These are phyloP conservation scores for Lepidium africanum DNA, from an alignment of 345 rosid species.

Conservation along the genomic window DNA sequence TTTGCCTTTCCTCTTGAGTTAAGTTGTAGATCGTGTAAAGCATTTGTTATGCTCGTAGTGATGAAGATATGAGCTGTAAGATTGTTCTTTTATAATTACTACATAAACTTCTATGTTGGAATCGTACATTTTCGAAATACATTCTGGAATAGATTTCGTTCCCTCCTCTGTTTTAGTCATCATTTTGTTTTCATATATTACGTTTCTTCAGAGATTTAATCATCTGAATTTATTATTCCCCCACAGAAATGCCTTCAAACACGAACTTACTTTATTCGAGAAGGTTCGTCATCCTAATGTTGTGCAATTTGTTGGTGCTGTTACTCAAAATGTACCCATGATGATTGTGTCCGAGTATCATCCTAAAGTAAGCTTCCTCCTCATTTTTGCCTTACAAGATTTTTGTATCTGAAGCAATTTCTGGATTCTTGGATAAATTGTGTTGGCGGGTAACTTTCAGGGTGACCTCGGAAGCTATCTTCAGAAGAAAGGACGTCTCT, in stretches of 20 bases:
- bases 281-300: conserved; percentile 97
- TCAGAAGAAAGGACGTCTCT: conserved; percentile 83
- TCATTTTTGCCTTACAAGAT: not conserved
- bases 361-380: conserved; percentile 56
- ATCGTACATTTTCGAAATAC: not conserved
- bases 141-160: not conserved
- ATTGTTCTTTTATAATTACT: not conserved
- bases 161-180: not conserved
- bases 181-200: not conserved
- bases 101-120: not conserved
- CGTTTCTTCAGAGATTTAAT: not conserved
- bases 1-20: not conserved
- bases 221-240: conserved; percentile 1
- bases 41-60: not conserved
- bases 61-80: not conserved
- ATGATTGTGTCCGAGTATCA: conserved; percentile 93
- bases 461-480: conserved; percentile 85
- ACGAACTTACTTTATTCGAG: conserved; percentile 82
- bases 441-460: conserved; percentile 31
- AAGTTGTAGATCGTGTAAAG: not conserved
- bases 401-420: not conserved
- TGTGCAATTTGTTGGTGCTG: conserved; percentile 99
- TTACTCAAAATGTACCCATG: conserved; percentile 94
- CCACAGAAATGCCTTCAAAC: conserved; percentile 78
- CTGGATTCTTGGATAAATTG: not conserved